phyloP scores from a whole-genome alignment of 495 filamentous ascomycete species.

The Penicillium manginii region DNA sequence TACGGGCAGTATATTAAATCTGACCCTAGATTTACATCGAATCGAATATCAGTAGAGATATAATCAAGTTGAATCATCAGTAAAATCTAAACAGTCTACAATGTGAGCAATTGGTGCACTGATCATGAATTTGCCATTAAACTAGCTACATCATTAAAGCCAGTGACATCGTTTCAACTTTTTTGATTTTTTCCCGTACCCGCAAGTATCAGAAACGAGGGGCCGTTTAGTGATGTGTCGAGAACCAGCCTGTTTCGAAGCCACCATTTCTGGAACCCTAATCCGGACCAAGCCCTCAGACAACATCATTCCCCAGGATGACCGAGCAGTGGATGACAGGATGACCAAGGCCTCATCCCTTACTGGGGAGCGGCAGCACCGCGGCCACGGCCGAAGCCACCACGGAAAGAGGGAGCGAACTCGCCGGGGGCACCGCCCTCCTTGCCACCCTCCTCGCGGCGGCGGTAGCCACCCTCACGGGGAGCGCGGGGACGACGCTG shows the following conservation, averaged over 20 bases:
- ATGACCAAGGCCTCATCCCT: constrained; percentile 33
- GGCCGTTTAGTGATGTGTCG: constrained; percentile 27
- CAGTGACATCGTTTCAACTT: constrained; percentile 34
- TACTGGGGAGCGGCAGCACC: constrained; percentile 72
- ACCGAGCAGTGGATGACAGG: constrained; percentile 42
- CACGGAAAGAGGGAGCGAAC: constrained; percentile 95
- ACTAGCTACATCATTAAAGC: constrained; percentile 38
- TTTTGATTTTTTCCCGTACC: constrained; percentile 36
- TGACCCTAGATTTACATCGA: too few relatives aligned
- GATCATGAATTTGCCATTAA: constrained; percentile 40
- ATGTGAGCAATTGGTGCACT: constrained; percentile 9
- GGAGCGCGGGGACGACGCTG: constrained; percentile 80
- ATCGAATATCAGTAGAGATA: too few relatives aligned
- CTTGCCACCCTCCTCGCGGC: constrained; percentile 88
- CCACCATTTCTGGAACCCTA: constrained; percentile 25
- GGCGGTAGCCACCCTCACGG: constrained; percentile 92
- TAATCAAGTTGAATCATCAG: too few relatives aligned
- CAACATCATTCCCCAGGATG: constrained; percentile 41
- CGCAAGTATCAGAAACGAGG: constrained; percentile 24
- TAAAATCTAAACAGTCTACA: neutral
- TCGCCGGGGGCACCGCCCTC: constrained; percentile 94
- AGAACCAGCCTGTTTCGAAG: constrained; percentile 35
- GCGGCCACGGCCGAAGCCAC: constrained; percentile 91
- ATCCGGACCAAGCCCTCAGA: constrained; percentile 35
- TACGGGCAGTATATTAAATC: too few relatives aligned